Base-by-base conservation (phyloP, 495 filamentous ascomycete genomes). In the Xylaria cubensis region DNA sequence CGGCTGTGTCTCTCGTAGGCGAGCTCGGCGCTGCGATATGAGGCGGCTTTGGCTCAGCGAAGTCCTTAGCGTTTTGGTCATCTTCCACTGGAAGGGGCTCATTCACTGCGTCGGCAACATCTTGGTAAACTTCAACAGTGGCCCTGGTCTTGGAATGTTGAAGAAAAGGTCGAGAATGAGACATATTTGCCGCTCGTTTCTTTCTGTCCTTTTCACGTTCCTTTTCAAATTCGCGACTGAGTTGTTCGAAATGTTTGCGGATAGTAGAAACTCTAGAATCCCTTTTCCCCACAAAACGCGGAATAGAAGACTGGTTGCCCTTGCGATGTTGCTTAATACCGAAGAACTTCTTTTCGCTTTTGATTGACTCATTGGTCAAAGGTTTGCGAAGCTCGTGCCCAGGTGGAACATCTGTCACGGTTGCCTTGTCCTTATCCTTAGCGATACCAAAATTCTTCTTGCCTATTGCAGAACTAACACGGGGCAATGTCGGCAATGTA, bases 221-320 rank as follows among this genome's bases (percentile, higher is more conserved):
- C 77, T 94, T 97, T 76, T 99, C 95, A 74, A 99, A 98, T 74
- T 99, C 97, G 7, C 95, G 92, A 70, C 94, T 97, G 44, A 99
- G 81, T 77, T 98, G 94, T 79, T 99, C 97, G 76, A 98, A 98
- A 80, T 98, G 97, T 76, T 93, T 94, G 17, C 97, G 94, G 41
- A 98, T 87, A 6, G 88, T 93, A 6, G 93, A 94, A 1, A 99
- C 97, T 64, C 92, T 92, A 1, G 91, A 87, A 64, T 92, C 90
- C 55, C 87, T 91, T 72, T 86, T 88, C 19, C 84, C 87, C 44
- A 97, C 89, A 58, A 95, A 97, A 24, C 96, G 90, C 34, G 97
- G 97, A 70, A 99, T 98, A 41, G 94, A 86, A 7, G 95, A 97
- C 44, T 92, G 89, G 3, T 85, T 87, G 2, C 85, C 74, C 69